Evolutionary conservation across 1,139 yeast genomes (phyloP).

Genomic region (Pneumocystis murina): DNA sequence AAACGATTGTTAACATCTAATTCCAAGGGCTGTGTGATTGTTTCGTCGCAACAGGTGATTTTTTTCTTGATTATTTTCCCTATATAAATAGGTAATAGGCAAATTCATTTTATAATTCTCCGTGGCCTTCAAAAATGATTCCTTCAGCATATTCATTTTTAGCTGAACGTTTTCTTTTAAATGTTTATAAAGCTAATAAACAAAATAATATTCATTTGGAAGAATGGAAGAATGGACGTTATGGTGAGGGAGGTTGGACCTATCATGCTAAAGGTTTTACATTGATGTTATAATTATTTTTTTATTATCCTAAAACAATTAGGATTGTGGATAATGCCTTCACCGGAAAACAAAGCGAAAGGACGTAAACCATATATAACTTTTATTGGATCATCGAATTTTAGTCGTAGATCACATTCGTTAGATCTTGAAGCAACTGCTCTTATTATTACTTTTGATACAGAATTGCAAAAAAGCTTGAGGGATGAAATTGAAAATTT

Average conservation of each 20-base stretch:
- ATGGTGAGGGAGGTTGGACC: conserved; percentile 81
- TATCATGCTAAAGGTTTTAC: conserved; percentile 85
- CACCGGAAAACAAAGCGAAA: conserved; percentile 21
- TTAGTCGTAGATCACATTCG: conserved; percentile 77
- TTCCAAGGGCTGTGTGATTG: conserved; percentile 58
- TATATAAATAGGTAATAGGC: conserved; percentile 33
- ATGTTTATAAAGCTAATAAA: conserved; percentile 34
- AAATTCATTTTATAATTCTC: conserved; percentile 76
- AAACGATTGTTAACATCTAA: conserved; percentile 43
- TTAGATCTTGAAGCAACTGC: conserved; percentile 83
- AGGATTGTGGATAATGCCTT: conserved; percentile 49
- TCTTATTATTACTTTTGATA: conserved; percentile 55
- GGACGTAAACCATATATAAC: conserved; percentile 48
- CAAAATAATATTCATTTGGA: conserved; percentile 37
- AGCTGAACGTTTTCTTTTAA: conserved; percentile 52
- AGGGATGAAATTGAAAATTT: conserved; percentile 49
- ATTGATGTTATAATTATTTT: conserved; percentile 18
- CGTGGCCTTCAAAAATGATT: conserved; percentile 65
- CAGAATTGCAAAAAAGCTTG: conserved; percentile 42
- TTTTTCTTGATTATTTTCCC: conserved; percentile 7
- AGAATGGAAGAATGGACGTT: conserved; percentile 83
- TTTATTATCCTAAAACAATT: neutral
- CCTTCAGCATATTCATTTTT: conserved; percentile 80
- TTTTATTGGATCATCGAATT: conserved; percentile 82
- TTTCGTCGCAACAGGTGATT: conserved; percentile 52